Base-by-base conservation (phyloP, 1,284 basidiomycete species). In the Schizopora paradoxa region DNA sequence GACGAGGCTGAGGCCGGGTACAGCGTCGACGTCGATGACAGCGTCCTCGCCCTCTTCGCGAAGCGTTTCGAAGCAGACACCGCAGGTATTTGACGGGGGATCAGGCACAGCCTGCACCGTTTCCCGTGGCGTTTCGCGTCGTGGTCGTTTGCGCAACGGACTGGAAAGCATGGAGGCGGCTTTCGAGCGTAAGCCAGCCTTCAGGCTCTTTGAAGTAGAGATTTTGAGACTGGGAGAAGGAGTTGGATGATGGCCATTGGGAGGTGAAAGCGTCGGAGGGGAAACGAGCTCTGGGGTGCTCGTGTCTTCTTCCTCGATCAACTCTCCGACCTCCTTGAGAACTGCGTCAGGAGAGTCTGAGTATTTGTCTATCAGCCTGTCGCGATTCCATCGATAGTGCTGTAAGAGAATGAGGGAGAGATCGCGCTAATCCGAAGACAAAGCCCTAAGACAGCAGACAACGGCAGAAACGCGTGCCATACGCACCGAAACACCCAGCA, bases 321-420 rank as follows among this genome's bases (percentile, higher is more conserved):
- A 62, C 42, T 66, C 65, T 41, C 65, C 65, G 13, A 54, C 59
- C 8, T 56, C 65, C 13, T 58, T 50, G 7, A 78, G 65, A 4
- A 74, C 67, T 23, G 57, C 54, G 7, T 68, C 61, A 3, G 74
- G 68, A 43, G 72, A 69, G 38, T 74, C 76, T 67, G 75, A 74
- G 58, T 72, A 80, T 49, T 66, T 63, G 55, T 79, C 73, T 34
- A 73, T 66, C 11, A 83, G 70, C 44, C 73, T 73, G 57, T 85
- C 82, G 43, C 73, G 69, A 63, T 83, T 81, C 81, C 81, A 85
- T 19, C 67, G 66, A 61, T 77, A 82, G 57, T 81, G 73, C 8
- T 79, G 72, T 1, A 83, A 66, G 1, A 85, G 68, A 19, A 78
- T 76, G 2, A 77, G 74, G 1, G 77, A 77, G 14, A 74, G 72